A percentile compares a stretch with the other conserved stretches of the same genome.
phyloP scores from a whole-genome alignment of 78 protist species.

The Dictyostelium brefeldianum region DNA sequence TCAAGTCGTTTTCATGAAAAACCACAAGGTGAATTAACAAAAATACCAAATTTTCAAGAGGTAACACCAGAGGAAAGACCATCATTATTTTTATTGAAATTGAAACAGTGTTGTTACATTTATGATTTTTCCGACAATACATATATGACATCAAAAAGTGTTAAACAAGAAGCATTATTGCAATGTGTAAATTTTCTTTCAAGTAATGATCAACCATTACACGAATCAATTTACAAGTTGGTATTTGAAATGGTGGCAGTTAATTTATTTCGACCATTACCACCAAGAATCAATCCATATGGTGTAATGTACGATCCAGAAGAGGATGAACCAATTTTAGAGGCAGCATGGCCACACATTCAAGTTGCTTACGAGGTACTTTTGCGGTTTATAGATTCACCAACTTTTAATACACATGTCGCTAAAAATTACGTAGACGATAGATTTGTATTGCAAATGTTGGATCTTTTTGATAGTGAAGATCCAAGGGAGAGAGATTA shows the following conservation, averaged over 20 bases:
- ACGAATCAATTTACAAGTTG: conserved; percentile 87
- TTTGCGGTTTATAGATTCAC: conserved; percentile 94
- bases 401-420: conserved; percentile 88
- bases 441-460: conserved; percentile 86
- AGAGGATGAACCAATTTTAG: conserved; percentile 94
- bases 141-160: conserved; percentile 78
- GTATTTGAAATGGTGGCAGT: conserved; percentile 90
- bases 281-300: conserved; percentile 84
- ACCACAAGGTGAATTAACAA: conserved; percentile 48
- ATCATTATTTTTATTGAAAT: conserved; percentile 84
- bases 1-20: conserved; percentile 75
- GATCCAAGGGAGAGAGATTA: conserved; percentile 98
- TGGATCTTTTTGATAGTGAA: conserved; percentile 96
- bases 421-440: conserved; percentile 90
- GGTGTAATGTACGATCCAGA: conserved; percentile 92
- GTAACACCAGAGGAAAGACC: conserved; percentile 88
- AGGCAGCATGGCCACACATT: conserved; percentile 96
- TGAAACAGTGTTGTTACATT: conserved; percentile 87
- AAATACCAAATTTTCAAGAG: conserved; percentile 57
- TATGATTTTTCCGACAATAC: conserved; percentile 91
- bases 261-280: conserved; percentile 94
- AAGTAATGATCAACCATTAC: conserved; percentile 67
- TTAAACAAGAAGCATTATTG: conserved; percentile 89
- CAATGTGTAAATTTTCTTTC: conserved; percentile 93
- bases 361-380: conserved; percentile 93